Conservation (phyloP, 768 basidiomycete species). For the Collybia nuda region DNA sequence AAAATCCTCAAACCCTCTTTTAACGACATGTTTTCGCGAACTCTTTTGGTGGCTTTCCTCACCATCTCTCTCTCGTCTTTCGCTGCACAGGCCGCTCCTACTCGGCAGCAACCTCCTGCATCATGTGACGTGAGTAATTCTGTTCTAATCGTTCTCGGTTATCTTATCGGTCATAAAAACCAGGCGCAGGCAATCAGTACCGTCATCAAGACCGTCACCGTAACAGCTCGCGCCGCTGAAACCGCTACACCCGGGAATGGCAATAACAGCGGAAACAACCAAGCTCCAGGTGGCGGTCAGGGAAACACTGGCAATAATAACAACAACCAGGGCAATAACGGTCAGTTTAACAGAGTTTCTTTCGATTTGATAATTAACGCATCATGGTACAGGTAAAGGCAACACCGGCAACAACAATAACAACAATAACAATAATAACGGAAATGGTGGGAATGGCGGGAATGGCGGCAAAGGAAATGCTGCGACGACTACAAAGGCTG, state of each 20-base stretch:
- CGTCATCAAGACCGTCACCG: slow-evolving; percentile 32
- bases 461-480: slow-evolving; percentile 4
- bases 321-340: slow-evolving; percentile 9
- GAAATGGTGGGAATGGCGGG: no score
- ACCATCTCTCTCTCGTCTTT: slow-evolving; percentile 34
- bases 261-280: slow-evolving; percentile 8
- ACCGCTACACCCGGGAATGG: slow-evolving; percentile 11
- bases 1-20: slow-evolving; percentile 14
- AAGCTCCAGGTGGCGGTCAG: background rate
- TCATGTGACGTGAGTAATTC: slow-evolving; percentile 17
- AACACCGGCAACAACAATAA: slow-evolving; percentile 9
- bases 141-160: slow-evolving; percentile 1
- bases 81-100: slow-evolving; percentile 30
- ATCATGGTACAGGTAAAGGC: slow-evolving; percentile 11
- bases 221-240: slow-evolving; percentile 28
- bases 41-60: slow-evolving; percentile 38
- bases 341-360: background rate
- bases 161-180: slow-evolving; percentile 10
- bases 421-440: slow-evolving; percentile 6
- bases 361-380: background rate
- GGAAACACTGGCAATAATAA: slow-evolving; percentile 15
- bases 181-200: slow-evolving; percentile 19
- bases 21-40: slow-evolving; percentile 41
- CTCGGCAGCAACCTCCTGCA: slow-evolving; percentile 12
- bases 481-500: background rate